Base-by-base conservation (phyloP, 2,329 filamentous ascomycete species). In the Paraphoma chrysanthemicola region DNA sequence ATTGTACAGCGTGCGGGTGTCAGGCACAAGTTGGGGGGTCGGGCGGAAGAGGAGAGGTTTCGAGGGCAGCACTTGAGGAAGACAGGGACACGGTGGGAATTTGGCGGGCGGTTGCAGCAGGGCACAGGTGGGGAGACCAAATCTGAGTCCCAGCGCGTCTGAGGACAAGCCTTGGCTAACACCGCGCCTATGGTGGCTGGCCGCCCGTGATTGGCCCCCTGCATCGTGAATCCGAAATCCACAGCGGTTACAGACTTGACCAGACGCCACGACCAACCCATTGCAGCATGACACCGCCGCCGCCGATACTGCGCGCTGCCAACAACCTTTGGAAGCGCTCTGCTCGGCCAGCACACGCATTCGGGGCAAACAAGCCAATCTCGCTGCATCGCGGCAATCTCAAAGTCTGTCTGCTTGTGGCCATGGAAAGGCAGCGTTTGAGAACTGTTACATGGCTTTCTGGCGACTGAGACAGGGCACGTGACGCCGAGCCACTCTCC, bases 111-210 rank as follows among this genome's bases (percentile, higher is more conserved):
- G 71, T 63, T 75, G 71, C 69, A 71, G 67, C 62, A 67, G 65
- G 66, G 66, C 65, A 58, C 64, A 59, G 70, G 73, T 75, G 73
- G 73, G 70, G 71, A 73, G 67, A 66, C 58, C 63, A 63, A 71
- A 63, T 74, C 72, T 76, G 72, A 74, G 67, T 68, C 68, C 58
- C 70, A 67, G 62, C 69, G 66, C 64, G 73, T 74, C 68, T 72
- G 60, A 74, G 68, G 61, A 66, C 66, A 61, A 56, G 62, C 42
- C 69, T 74, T 75, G 71, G 71, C 71, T 54, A 56, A 54, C 60
- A 57, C 58, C 51, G 67, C 65, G 65, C 62, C 48, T 51, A 45
- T 29, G 42, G 30, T 7, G 11, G 23, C 31, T 16, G 57, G 57
- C 49, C 51, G 50, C 36, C 43, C 29, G 43, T 74, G 67, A 75